Percentiles rank a stretch among this genome's conserved stretches.
Evolutionary conservation across 805 yeast species (phyloP).

Genomic region (Hanseniaspora guilliermondii): DNA sequence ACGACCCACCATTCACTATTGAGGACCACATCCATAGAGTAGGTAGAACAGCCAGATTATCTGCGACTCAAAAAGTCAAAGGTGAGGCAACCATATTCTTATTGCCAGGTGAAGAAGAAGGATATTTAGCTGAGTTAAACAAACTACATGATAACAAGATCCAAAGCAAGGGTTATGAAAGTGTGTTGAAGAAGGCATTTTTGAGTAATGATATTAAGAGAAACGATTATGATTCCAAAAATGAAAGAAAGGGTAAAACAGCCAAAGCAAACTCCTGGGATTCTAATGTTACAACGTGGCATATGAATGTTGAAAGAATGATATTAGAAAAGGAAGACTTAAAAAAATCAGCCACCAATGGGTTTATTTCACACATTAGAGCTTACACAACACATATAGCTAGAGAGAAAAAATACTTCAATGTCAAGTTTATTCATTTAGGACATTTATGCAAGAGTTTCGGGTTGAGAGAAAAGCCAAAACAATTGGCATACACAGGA

Average conservation of each 20-base stretch:
- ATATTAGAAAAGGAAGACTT: slow-evolving; percentile 52
- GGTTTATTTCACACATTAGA: slow-evolving; percentile 76
- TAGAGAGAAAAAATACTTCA: slow-evolving; percentile 66
- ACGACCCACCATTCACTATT: slow-evolving; percentile 86
- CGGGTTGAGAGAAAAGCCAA: slow-evolving; percentile 90
- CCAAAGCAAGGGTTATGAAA: slow-evolving; percentile 38
- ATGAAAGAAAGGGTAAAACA: slow-evolving; percentile 18
- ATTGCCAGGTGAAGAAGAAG: slow-evolving; percentile 83
- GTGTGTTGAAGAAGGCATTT: slow-evolving; percentile 30
- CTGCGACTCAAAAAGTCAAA: slow-evolving; percentile 32
- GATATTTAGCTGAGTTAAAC: slow-evolving; percentile 52
- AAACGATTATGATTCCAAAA: slow-evolving; percentile 21
- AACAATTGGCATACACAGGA: slow-evolving; percentile 41
- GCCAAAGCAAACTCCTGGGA: slow-evolving; percentile 52
- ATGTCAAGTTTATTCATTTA: slow-evolving; percentile 69
- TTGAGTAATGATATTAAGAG: slow-evolving; percentile 23
- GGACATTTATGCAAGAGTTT: slow-evolving; percentile 95
- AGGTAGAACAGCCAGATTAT: slow-evolving; percentile 98
- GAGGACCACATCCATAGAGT: slow-evolving; percentile 95
- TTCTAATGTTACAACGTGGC: slow-evolving; percentile 92
- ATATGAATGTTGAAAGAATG: slow-evolving; percentile 79
- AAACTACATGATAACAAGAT: slow-evolving; percentile 47
- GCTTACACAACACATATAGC: slow-evolving; percentile 93
- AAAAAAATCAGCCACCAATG: slow-evolving; percentile 60
- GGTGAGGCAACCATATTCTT: slow-evolving; percentile 73